Conservation (phyloP, 345 rosid species). For the Gossypium turneri region DNA sequence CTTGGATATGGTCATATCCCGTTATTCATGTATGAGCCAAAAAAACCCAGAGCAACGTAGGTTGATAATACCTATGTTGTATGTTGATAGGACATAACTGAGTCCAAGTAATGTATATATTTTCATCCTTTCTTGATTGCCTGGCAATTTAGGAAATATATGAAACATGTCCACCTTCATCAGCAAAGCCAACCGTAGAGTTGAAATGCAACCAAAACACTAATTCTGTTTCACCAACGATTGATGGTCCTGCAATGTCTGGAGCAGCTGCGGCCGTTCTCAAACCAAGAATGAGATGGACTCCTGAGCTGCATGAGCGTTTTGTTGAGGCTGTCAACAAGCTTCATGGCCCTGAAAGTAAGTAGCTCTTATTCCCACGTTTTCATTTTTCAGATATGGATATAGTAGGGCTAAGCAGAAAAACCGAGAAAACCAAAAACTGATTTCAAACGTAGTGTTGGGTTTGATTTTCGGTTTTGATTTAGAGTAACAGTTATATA, state of each 20-base stretch:
- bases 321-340: constrained; percentile 67
- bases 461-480: not conserved
- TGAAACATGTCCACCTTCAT: constrained; percentile 36
- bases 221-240: constrained; percentile 30
- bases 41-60: not conserved
- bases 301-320: constrained; percentile 77
- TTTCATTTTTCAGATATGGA: not conserved
- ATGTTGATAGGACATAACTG: too few species aligned
- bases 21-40: not conserved
- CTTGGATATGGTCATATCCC: not conserved
- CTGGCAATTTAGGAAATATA: constrained; percentile 48
- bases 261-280: constrained; percentile 37
- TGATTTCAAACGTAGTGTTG: not conserved
- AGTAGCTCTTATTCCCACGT: constrained; percentile 22
- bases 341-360: constrained; percentile 94
- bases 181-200: constrained; percentile 29
- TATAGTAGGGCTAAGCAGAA: not conserved
- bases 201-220: constrained; percentile 31
- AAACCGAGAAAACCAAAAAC: not conserved
- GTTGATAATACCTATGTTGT: not conserved
- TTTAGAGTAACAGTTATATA: not conserved
- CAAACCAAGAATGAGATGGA: constrained; percentile 94
- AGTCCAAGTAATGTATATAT: constrained; percentile 23
- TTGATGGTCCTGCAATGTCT: constrained; percentile 43
- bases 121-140: constrained; percentile 26